Base-by-base conservation (phyloP, 2,329 filamentous ascomycete species). In the Alternaria brassicae region DNA sequence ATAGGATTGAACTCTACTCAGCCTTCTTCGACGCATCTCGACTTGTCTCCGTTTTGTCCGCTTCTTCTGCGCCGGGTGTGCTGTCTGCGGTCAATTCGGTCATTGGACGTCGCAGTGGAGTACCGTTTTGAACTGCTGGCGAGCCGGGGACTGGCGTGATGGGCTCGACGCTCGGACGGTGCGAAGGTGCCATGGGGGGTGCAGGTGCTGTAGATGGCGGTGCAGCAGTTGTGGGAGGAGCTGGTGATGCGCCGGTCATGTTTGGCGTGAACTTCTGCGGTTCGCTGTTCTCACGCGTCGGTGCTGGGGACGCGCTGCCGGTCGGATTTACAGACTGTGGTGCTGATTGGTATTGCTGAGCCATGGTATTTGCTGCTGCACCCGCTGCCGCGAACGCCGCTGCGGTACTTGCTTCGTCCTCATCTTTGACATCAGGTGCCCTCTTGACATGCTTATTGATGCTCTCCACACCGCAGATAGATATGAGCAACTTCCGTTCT, bases 81-180 rank as follows among this genome's bases (percentile, higher is more conserved):
- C 63, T 59, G 21, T 61, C 67, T 32, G 53, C 58, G 37, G 53
- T 60, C 27, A 63, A 59, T 21, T 70, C 69, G 6, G 62, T 58
- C 28, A 67, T 30, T 2, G 69, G 56, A 10, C 63, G 66, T 23
- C 66, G 69, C 13, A 66, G 37, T 8, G 67, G 66, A 4, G 72
- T 67, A 8, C 68, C 67, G n/a, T 61, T 71, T 39, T 68, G 69
- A 8, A 73, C 60, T 6, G 73, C 72, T 32, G 74, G 74, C 9
- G 73, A 76, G 8, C 74, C 73, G 23, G 74, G 73, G 3, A 76
- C 70, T 3, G 75, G 75, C 3, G 75, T 77, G 2, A 77, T 67
- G 3, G 75, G 75, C 61, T 77, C 75, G 2, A 77, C 74, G 44
- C 73, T 77, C 3, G 75, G 75, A 13, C 75, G 61, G 40, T 70